A percentile compares a stretch with the other conserved stretches of the same genome.
These are phyloP conservation scores for Plasmodium coatneyi DNA, from an alignment of 169 alveolate genomes.

Conservation along the genomic window DNA sequence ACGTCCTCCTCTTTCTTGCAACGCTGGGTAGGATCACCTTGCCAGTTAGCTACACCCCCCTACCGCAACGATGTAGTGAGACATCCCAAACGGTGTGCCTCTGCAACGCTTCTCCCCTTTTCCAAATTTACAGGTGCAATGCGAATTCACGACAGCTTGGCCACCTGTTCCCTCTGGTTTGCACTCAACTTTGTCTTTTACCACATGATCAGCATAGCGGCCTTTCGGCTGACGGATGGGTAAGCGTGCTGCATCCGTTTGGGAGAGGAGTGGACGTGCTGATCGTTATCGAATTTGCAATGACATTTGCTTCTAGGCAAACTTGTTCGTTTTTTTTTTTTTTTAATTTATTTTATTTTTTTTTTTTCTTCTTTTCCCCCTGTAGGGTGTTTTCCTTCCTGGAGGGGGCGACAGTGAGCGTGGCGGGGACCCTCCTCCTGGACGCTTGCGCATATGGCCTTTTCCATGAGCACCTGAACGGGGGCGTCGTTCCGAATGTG, in stretches of 20 bases:
- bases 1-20: neutral
- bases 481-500: neutral
- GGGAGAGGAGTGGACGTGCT: neutral
- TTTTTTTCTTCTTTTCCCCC: neutral
- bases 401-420: constrained; percentile 27
- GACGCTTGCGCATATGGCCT: constrained; percentile 12
- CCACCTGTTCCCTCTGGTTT: constrained; percentile 19
- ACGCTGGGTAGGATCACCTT: neutral
- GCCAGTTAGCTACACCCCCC: neutral
- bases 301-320: neutral
- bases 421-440: constrained; percentile 15
- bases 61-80: neutral
- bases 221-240: constrained; percentile 30
- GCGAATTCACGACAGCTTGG: constrained; percentile 9
- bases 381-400: constrained; percentile 38
- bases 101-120: neutral
- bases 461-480: neutral
- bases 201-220: neutral
- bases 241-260: neutral
- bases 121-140: neutral
- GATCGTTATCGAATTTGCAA: neutral
- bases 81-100: neutral
- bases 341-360: neutral
- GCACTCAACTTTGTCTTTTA: constrained; percentile 7
- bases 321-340: neutral